Conservation (phyloP, 1,284 basidiomycete species). For the Rhodotorula sp. region DNA sequence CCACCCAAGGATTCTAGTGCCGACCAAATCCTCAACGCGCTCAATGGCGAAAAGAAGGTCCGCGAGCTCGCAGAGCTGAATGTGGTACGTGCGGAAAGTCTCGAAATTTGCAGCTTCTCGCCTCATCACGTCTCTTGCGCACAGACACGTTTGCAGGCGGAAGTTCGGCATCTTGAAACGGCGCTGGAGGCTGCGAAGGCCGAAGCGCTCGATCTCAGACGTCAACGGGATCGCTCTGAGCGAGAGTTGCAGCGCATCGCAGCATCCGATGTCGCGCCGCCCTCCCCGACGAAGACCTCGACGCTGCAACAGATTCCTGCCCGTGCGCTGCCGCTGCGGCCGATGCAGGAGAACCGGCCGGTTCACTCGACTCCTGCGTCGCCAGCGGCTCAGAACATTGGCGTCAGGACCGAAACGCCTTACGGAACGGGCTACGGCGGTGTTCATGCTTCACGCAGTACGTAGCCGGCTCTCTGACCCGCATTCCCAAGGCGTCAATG, state of each 20-base stretch:
- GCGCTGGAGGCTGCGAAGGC: conserved; percentile 11
- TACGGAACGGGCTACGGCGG: conserved; percentile 28
- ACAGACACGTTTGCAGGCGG: conserved; percentile 33
- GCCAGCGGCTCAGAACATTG: neutral
- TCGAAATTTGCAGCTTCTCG: neutral
- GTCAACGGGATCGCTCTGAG: conserved; percentile 16
- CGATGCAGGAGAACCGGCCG: conserved; percentile 22
- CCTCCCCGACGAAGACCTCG: conserved; percentile 14
- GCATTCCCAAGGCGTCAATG: neutral
- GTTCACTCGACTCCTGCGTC: conserved; percentile 5
- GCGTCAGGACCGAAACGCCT: conserved; percentile 10
- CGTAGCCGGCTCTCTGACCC: neutral
- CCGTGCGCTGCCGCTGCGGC: conserved; percentile 8
- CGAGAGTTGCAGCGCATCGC: conserved; percentile 29
- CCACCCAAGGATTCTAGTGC: conserved; percentile 11
- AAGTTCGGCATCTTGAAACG: conserved; percentile 26
- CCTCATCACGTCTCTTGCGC: neutral
- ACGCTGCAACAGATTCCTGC: neutral
- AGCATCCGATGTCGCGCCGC: conserved; percentile 25
- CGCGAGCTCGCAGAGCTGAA: conserved; percentile 40
- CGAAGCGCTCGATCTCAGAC: conserved; percentile 30
- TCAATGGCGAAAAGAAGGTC: conserved; percentile 31
- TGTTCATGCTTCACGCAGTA: conserved; percentile 23
- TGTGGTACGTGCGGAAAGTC: conserved; percentile 21
- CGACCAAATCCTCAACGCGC: conserved; percentile 16